phyloP scores from a whole-genome alignment of 371 early-diverging fungal genomes.

The Apophysomyces trapeziformis region DNA sequence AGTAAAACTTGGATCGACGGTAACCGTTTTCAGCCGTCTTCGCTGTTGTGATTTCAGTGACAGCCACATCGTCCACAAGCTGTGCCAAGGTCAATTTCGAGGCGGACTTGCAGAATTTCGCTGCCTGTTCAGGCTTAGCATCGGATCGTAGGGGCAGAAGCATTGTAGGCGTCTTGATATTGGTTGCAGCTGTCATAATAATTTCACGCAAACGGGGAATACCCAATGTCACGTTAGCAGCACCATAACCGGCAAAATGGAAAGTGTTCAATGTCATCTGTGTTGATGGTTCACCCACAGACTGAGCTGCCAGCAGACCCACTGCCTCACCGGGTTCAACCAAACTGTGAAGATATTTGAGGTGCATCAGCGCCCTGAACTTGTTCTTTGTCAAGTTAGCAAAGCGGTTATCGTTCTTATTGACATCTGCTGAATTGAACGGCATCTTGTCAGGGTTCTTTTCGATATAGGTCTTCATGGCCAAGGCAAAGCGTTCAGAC shows the following conservation, averaged over 20 bases:
- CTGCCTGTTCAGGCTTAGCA: slow-evolving; percentile 62
- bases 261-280: slow-evolving; percentile 99
- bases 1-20: slow-evolving; percentile 70
- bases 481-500: slow-evolving; percentile 81
- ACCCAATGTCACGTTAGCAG: slow-evolving; percentile 99
- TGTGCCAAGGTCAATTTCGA: slow-evolving; percentile 79
- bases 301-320: slow-evolving; percentile 98
- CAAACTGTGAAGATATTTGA: slow-evolving; percentile 92
- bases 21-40: slow-evolving; percentile 56
- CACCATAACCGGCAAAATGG: slow-evolving; percentile 99
- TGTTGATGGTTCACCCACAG: slow-evolving; percentile 99
- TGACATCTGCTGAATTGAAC: slow-evolving; percentile 50
- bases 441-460: slow-evolving; percentile 67
- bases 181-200: slow-evolving; percentile 97
- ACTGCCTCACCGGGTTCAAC: slow-evolving; percentile 99
- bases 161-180: slow-evolving; percentile 97
- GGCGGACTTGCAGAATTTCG: slow-evolving; percentile 66
- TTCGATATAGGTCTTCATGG: slow-evolving; percentile 73
- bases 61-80: slow-evolving; percentile 81
- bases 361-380: slow-evolving; percentile 90
- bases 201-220: slow-evolving; percentile 99
- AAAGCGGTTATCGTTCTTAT: slow-evolving; percentile 63
- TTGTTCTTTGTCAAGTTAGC: slow-evolving; percentile 61
- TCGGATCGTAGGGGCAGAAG: slow-evolving; percentile 76
- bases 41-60: slow-evolving; percentile 63